Conservation (phyloP, 1,284 basidiomycete species). For the Moesziomyces sp. region DNA sequence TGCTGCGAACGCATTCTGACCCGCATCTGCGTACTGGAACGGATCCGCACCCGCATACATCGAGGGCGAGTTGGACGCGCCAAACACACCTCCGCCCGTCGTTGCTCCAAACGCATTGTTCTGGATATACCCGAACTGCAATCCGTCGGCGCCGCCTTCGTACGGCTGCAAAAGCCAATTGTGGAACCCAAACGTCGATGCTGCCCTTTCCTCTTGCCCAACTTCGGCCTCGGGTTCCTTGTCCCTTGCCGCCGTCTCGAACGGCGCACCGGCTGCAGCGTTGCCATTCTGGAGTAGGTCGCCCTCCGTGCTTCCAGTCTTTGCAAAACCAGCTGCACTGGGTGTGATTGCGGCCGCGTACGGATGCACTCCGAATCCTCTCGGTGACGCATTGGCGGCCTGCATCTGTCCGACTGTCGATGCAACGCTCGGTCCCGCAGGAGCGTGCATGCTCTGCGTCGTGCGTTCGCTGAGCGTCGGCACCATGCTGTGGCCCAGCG, state of each 20-base stretch:
- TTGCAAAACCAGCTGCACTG: constrained; percentile 1
- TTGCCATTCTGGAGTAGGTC: constrained; percentile 3
- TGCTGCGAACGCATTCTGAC: background rate
- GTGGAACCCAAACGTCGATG: constrained; percentile 44
- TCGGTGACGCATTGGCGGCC: constrained; percentile 2
- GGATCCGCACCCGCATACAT: constrained; percentile 9
- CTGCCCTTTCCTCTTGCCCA: constrained; percentile 2
- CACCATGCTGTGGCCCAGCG: constrained; percentile 23
- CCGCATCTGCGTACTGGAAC: constrained; percentile 4
- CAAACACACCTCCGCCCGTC: constrained; percentile 3
- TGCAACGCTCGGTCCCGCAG: background rate
- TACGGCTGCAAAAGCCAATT: constrained; percentile 48
- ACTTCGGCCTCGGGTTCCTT: constrained; percentile 1
- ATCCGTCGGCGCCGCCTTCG: constrained; percentile 31
- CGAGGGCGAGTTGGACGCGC: constrained; percentile 4
- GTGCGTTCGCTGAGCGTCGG: constrained; percentile 40
- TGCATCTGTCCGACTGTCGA: background rate
- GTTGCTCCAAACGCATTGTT: background rate
- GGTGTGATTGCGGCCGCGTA: constrained; percentile 8
- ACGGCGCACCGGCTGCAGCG: background rate
- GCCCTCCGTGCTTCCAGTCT: background rate
- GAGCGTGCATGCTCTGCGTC: constrained; percentile 14
- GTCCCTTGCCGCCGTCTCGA: background rate
- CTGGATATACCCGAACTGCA: constrained; percentile 2
- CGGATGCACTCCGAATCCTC: constrained; percentile 6